Evolutionary conservation across 805 yeast species (phyloP).

Genomic region (Saccharomyces jurei): DNA sequence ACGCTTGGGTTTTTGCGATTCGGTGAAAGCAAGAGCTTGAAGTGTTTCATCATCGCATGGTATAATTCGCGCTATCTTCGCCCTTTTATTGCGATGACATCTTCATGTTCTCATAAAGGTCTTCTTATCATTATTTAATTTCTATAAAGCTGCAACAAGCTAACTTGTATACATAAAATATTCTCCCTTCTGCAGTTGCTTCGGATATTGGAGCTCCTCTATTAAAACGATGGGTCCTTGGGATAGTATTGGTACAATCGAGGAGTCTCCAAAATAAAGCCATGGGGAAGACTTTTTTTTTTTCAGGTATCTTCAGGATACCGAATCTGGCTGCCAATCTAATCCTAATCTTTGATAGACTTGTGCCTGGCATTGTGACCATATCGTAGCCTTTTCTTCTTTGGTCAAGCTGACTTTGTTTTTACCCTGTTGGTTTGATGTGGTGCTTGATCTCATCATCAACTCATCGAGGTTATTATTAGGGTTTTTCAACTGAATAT

Average conservation of each 20-base stretch:
- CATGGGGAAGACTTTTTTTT: neutral
- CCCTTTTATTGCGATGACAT: neutral
- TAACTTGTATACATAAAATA: neutral
- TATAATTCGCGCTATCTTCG: neutral
- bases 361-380: slow-evolving; percentile 52
- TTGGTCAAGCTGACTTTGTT: slow-evolving; percentile 31
- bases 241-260: neutral
- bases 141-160: neutral
- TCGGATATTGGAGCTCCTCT: neutral
- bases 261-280: neutral
- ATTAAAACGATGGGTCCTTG: neutral
- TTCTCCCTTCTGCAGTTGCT: neutral
- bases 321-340: slow-evolving; percentile 43
- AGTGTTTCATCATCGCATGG: neutral
- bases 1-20: neutral
- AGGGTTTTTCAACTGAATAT: slow-evolving; percentile 18
- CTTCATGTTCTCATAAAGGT: neutral
- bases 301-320: neutral
- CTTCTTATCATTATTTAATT: neutral
- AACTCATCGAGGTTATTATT: neutral
- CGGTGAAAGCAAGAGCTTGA: neutral
- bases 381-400: slow-evolving; percentile 45
- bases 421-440: neutral
- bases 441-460: neutral
- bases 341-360: slow-evolving; percentile 49